phyloP scores from a whole-genome alignment of 1,284 basidiomycete species.

The Heterobasidion occidentale region DNA sequence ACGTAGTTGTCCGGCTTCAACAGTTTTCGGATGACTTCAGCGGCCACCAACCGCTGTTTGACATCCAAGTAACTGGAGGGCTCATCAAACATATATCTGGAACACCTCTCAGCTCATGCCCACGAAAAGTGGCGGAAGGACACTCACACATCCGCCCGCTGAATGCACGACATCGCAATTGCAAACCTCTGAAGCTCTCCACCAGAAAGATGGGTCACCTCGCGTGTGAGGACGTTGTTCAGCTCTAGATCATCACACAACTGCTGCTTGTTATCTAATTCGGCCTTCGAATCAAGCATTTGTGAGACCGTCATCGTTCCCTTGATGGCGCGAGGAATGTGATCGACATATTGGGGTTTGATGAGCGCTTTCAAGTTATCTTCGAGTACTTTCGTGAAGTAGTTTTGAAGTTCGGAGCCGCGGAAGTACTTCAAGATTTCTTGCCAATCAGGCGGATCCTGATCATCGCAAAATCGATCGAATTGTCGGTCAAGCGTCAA shows the following conservation, averaged over 20 bases:
- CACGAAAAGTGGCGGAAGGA: conserved; percentile 6
- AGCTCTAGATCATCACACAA: conserved; percentile 85
- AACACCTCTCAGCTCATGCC: neutral
- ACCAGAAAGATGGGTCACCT: conserved; percentile 82
- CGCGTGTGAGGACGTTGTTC: conserved; percentile 76
- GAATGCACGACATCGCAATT: conserved; percentile 89
- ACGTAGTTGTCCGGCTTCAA: conserved; percentile 82
- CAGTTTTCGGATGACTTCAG: conserved; percentile 88
- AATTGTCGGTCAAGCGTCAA: no score
- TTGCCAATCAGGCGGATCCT: conserved; percentile 96
- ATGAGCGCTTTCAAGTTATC: conserved; percentile 97
- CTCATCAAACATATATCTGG: conserved; percentile 94
- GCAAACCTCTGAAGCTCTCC: conserved; percentile 97
- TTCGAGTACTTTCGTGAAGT: conserved; percentile 98
- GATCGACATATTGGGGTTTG: conserved; percentile 98
- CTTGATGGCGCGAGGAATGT: conserved; percentile 94
- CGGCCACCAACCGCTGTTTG: conserved; percentile 90
- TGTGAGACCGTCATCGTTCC: conserved; percentile 76
- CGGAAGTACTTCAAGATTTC: conserved; percentile 97
- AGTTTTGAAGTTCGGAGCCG: conserved; percentile 95
- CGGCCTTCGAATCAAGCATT: conserved; percentile 86
- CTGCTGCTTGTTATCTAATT: conserved; percentile 75
- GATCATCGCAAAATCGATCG: neutral
- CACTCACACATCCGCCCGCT: conserved; percentile 82
- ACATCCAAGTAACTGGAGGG: conserved; percentile 96